Evolutionary conservation across 2,329 filamentous ascomycete species (phyloP).

Genomic region (Ophiostoma tasmaniense): DNA sequence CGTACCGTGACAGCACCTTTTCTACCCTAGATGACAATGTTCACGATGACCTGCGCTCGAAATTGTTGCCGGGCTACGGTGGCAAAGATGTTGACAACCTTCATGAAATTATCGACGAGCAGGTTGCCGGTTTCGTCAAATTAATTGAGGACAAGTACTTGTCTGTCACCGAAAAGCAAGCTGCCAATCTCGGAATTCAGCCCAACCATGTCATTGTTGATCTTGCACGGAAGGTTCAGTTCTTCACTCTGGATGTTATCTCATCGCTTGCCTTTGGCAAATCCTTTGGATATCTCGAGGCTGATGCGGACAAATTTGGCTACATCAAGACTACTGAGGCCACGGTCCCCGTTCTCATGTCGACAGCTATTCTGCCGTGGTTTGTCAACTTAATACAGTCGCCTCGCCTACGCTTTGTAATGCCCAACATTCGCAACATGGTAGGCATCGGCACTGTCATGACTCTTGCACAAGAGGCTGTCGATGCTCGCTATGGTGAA

Average conservation of each 20-base stretch:
- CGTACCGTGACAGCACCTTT: conserved; percentile 42
- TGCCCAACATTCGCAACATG: conserved; percentile 20
- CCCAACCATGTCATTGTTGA: conserved; percentile 24
- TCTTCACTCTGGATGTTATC: conserved; percentile 48
- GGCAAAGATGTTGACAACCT: conserved; percentile 28
- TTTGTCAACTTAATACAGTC: conserved; percentile 33
- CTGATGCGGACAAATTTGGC: conserved; percentile 38
- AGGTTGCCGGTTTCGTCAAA: conserved; percentile 36
- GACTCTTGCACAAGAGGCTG: conserved; percentile 21
- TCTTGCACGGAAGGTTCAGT: conserved; percentile 41
- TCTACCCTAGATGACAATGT: conserved; percentile 39
- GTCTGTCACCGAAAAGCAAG: conserved; percentile 28
- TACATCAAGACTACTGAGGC: conserved; percentile 31
- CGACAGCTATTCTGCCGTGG: conserved; percentile 36
- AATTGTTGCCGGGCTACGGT: conserved; percentile 26
- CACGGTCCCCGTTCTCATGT: conserved; percentile 33
- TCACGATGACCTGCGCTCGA: conserved; percentile 33
- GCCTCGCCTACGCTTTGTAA: conserved; percentile 28
- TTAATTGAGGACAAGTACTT: conserved; percentile 37
- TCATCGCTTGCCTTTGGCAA: conserved; percentile 42
- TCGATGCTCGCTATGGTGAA: conserved; percentile 18
- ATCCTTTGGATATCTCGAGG: conserved; percentile 38
- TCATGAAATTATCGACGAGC: conserved; percentile 34
- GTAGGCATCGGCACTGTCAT: conserved; percentile 21
- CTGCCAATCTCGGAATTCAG: neutral